Base-by-base conservation (phyloP, 148 eudicot genomes). In the Salicornia ramosissima region DNA sequence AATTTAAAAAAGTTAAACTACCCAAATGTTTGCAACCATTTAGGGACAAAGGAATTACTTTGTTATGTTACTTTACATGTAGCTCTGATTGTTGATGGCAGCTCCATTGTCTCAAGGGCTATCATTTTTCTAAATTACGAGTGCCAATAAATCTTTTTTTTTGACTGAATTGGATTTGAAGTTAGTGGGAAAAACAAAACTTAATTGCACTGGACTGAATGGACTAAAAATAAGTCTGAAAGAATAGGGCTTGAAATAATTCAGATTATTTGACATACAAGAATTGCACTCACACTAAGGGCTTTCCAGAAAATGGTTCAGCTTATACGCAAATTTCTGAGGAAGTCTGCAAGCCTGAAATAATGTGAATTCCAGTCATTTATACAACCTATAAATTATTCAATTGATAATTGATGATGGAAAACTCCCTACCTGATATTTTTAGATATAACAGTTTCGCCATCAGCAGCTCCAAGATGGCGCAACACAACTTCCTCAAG, bases 391-490 rank as follows among this genome's bases (percentile, higher is more conserved):
- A 10, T 21, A 52, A 22, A 30, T 6, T 45, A 8, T 67, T 30
- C 30, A 62, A 16, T 47, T 11, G 31, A 30, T 28, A 52, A 6
- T 59, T 24, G 2, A 33, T 43, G 13, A 72, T 56, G 24, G 25
- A 45, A 67, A 22, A 31, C 63, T 66, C 24, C 25, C 16, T 55
- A 89, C 97, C 90, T 86, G 19, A 86, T 82, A 75, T 86, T 71
- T 80, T 87, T 92, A 46, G 87, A 84, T 68, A 92, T 86, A 43
- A 89, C 87, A 67, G 87, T 83, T 42, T 79, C 62, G 26, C 96
- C 93, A 82, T 87, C 96, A 66, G 90, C 93, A 75, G 83, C 84
- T 70, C 86, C 93, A 73, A 92, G 88, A 77, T 86, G 93, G 70
- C 96, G 93, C 72, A 92, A 34, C 70, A 71, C 82, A 25, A 86